These are phyloP conservation scores for Clonostachys rhizophaga DNA, from an alignment of 2,329 filamentous ascomycete species.

Conservation along the genomic window DNA sequence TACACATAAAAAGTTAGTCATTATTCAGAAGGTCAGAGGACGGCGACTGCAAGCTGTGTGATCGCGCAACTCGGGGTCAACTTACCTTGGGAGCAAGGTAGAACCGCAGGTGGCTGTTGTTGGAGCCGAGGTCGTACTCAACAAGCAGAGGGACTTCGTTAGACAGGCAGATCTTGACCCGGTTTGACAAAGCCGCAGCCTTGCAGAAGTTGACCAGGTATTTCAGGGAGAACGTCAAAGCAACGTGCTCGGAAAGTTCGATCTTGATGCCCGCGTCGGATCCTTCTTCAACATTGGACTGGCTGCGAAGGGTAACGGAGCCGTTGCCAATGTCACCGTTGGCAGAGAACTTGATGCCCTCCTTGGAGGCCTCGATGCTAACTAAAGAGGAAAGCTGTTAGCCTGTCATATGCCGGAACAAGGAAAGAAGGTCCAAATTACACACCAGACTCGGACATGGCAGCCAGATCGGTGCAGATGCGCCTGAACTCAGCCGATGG, in stretches of 20 bases:
- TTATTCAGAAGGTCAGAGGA: background rate
- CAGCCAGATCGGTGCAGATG: conserved; percentile 88
- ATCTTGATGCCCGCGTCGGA: conserved; percentile 71
- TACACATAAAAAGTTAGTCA: conserved; percentile 3
- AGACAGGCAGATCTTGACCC: conserved; percentile 89
- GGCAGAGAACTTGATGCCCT: conserved; percentile 93
- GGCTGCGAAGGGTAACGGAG: conserved; percentile 83
- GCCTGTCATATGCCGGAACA: background rate
- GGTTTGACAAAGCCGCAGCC: conserved; percentile 74
- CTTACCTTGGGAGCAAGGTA: conserved; percentile 96
- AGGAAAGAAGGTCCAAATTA: conserved; percentile 3
- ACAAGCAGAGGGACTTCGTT: conserved; percentile 95
- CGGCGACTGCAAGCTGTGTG: background rate
- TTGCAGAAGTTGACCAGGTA: conserved; percentile 99
- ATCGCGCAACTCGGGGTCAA: conserved; percentile 1
- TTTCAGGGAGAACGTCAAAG: conserved; percentile 96
- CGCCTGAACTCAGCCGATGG: conserved; percentile 86
- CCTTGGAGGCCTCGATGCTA: conserved; percentile 92
- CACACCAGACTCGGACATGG: conserved; percentile 92
- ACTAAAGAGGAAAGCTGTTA: conserved; percentile 45
- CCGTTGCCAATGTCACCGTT: conserved; percentile 94
- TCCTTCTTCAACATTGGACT: conserved; percentile 73
- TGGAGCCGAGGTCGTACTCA: conserved; percentile 78
- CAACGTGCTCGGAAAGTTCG: conserved; percentile 85
- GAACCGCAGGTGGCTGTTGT: conserved; percentile 89